Conservation (phyloP, 495 filamentous ascomycete genomes). For the Platismatia glauca region DNA sequence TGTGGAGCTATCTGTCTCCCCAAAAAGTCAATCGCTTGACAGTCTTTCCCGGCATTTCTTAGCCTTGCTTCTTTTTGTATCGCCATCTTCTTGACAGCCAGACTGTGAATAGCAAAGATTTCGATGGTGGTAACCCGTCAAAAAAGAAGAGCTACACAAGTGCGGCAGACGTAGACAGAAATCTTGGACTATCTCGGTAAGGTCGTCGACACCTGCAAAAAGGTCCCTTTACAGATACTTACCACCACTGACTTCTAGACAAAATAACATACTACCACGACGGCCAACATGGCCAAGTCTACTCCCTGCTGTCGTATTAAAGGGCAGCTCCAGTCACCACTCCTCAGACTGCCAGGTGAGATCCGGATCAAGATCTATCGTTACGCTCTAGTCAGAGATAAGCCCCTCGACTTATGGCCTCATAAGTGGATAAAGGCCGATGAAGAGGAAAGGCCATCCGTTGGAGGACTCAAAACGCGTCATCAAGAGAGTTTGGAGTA, state of each 20-base stretch:
- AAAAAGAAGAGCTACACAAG: neutral
- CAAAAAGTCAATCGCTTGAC: neutral
- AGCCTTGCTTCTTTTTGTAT: neutral
- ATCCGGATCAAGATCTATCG: conserved; percentile 35
- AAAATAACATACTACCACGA: neutral
- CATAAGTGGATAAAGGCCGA: conserved; percentile 18
- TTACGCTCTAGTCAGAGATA: conserved; percentile 21
- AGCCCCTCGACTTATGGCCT: conserved; percentile 23
- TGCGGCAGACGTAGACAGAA: neutral
- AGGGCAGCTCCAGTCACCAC: conserved; percentile 25
- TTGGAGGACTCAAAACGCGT: conserved; percentile 15
- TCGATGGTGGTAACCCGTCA: neutral
- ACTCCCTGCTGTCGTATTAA: conserved; percentile 11
- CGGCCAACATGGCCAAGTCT: conserved; percentile 1
- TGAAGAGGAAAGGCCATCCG: conserved; percentile 5
- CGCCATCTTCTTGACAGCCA: neutral
- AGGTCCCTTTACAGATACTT: neutral
- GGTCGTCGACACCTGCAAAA: neutral
- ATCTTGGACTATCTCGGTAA: conserved; percentile 2
- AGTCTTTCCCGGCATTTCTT: neutral
- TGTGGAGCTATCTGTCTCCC: neutral
- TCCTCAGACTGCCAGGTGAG: conserved; percentile 33
- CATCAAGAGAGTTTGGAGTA: conserved; percentile 20
- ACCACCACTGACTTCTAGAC: neutral
- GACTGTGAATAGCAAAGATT: neutral